Percentiles rank a stretch among this genome's conserved stretches.
phyloP scores from a whole-genome alignment of 768 basidiomycete species.

The Tulasnella sp. region DNA sequence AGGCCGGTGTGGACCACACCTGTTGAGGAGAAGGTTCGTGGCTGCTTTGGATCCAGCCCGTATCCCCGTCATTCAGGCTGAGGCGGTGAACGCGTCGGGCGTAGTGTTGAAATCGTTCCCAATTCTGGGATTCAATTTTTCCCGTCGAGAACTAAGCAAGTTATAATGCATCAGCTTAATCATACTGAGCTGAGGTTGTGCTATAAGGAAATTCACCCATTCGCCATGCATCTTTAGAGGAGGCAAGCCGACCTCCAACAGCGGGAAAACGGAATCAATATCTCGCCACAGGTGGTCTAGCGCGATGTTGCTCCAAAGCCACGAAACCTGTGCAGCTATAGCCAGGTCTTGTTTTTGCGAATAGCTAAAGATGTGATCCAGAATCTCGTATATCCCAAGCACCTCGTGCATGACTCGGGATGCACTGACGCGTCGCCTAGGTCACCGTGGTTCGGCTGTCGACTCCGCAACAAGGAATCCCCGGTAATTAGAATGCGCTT shows the following conservation, averaged over 20 bases:
- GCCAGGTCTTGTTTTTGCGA: not conserved
- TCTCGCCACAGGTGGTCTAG: slow-evolving; percentile 3
- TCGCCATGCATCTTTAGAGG: not conserved
- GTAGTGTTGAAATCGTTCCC: not conserved
- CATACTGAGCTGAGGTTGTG: no score
- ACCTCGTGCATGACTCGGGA: not conserved
- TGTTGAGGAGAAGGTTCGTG: no score
- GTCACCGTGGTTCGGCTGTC: no score
- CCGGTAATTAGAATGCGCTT: no score
- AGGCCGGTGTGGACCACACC: no score
- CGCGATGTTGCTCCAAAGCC: not conserved
- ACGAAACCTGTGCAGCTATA: not conserved
- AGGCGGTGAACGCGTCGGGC: not conserved
- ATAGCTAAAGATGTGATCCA: not conserved
- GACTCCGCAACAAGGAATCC: no score
- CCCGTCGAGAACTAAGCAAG: not conserved
- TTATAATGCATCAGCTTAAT: no score
- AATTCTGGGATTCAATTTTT: not conserved
- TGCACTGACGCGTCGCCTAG: not conserved
- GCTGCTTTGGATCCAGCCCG: no score
- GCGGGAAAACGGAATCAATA: not conserved
- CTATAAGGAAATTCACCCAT: no score
- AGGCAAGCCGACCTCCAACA: not conserved
- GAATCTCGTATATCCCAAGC: not conserved
- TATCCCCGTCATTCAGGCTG: not conserved